Evolutionary conservation across 2,329 filamentous ascomycete genomes (phyloP), one percentile per base, ranked within the genome.

Genomic region (Beauveria sp.): DNA sequence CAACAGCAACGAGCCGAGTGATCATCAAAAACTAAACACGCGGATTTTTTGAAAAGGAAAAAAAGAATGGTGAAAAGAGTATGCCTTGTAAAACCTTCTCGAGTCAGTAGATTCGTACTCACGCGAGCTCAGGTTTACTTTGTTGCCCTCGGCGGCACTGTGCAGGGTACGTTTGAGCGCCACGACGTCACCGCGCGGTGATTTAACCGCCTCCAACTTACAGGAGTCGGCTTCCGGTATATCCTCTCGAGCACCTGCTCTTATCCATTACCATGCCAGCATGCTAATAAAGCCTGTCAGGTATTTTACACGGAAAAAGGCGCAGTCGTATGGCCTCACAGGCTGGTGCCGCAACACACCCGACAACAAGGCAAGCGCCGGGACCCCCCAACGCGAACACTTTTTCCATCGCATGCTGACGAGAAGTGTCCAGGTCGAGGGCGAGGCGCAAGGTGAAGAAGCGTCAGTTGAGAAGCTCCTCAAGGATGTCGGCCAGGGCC

Each of bases 361-460:
- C 1, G 77, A 82, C 62, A 79, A 81, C 65, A 85, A 84, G 74
- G 84, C 81, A 47, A 30, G n/a, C 18, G 10, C 20, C 5, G 0
- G n/a, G 26, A 4, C 1, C 30, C 12, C 5, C 8, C 1, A 9
- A 5, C 10, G 26, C 10, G 55, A 18, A 12, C 20, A 50, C 54
- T 14, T 34, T 9, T 14, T 10, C 62, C 57, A 66, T 68, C 64
- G 30, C 26, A 28, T 38, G 14, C 50, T 50, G 12, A 58, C 3
- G 22, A 30, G 14, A n/a, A 22, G 8, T 7, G 9, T 20, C 55
- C 51, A 96, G 91, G 93, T 98, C 52, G 86, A 91, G 70, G 93
- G 93, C 28, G 93, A 97, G 75, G 92, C 88, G 5, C 93, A 98
- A 72, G 93, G 91, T 34, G 79, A 83, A 2, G 80, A 86, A 1